Conservation (phyloP, 345 rosid genomes). For the Chamaenerion angustifolium region DNA sequence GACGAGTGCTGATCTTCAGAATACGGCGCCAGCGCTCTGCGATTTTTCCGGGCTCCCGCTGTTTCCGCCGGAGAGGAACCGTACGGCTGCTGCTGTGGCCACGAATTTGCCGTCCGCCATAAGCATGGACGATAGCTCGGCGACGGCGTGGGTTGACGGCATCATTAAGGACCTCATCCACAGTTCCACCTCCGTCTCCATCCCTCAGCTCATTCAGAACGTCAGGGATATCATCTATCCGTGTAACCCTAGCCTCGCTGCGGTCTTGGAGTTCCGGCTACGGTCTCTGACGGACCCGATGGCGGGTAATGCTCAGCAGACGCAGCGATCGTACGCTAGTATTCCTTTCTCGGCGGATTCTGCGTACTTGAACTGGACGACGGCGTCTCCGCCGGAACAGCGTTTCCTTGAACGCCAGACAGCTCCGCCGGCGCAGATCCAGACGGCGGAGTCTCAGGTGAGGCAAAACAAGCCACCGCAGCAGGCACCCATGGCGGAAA, state of each 20-base stretch:
- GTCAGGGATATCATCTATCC: constrained; percentile 89
- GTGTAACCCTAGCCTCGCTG: constrained; percentile 82
- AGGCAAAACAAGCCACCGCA: constrained; percentile 11
- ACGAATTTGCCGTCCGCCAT: background rate
- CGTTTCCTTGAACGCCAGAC: background rate
- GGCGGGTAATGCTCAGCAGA: constrained; percentile 8
- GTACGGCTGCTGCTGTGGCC: constrained; percentile 3
- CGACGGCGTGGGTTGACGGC: constrained; percentile 77
- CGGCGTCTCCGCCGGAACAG: background rate
- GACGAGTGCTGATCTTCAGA: background rate
- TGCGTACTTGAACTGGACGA: constrained; percentile 1
- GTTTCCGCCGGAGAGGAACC: constrained; percentile 47
- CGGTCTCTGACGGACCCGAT: constrained; percentile 38
- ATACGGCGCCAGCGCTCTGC: constrained; percentile 49
- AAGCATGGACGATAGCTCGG: constrained; percentile 29
- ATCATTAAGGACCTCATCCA: constrained; percentile 79
- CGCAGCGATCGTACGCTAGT: constrained; percentile 10
- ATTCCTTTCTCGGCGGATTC: constrained; percentile 1
- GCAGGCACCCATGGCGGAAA: constrained; percentile 6
- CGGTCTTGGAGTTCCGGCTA: constrained; percentile 70
- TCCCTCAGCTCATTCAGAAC: constrained; percentile 92
- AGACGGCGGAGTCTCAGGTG: constrained; percentile 4
- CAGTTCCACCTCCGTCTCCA: constrained; percentile 59
- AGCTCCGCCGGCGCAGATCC: background rate
- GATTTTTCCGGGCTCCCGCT: constrained; percentile 88